These are phyloP conservation scores for Aspergillus amoenus DNA, from an alignment of 2,329 filamentous ascomycete species.

Conservation along the genomic window DNA sequence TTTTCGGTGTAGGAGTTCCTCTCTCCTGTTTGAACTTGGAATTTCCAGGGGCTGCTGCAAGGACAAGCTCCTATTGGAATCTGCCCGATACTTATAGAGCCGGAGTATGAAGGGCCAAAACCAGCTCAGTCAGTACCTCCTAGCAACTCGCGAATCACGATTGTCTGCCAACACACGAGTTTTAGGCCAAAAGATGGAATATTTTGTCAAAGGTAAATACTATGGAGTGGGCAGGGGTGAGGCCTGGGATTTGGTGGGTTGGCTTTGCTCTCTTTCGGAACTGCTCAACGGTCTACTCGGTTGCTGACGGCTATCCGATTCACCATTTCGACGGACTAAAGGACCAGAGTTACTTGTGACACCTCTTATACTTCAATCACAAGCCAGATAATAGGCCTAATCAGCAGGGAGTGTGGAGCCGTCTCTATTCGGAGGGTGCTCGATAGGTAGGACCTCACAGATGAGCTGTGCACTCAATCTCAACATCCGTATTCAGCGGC, in stretches of 20 bases:
- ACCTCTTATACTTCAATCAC: neutral
- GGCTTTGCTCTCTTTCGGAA: neutral
- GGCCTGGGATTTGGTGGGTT: neutral
- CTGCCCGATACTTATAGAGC: no score
- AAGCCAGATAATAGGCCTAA: neutral
- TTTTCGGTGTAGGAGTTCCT: neutral
- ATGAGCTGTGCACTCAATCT: constrained; percentile 75
- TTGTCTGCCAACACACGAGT: neutral
- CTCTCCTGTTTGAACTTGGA: neutral
- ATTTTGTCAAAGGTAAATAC: neutral
- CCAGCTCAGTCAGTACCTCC: no score
- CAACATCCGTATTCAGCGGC: constrained; percentile 80
- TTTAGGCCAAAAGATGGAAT: neutral
- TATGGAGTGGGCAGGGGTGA: neutral
- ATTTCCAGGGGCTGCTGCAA: neutral
- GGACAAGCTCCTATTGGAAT: neutral
- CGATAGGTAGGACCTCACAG: neutral
- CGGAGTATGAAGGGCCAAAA: constrained; percentile 57
- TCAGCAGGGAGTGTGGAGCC: no score
- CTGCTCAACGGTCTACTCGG: neutral
- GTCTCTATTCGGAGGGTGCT: no score
- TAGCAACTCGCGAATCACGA: neutral
- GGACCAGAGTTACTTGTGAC: neutral
- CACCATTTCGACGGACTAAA: neutral
- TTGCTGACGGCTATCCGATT: neutral